Conservation (phyloP, 208 protist species). For the Endotrypanum monterogeii region DNA sequence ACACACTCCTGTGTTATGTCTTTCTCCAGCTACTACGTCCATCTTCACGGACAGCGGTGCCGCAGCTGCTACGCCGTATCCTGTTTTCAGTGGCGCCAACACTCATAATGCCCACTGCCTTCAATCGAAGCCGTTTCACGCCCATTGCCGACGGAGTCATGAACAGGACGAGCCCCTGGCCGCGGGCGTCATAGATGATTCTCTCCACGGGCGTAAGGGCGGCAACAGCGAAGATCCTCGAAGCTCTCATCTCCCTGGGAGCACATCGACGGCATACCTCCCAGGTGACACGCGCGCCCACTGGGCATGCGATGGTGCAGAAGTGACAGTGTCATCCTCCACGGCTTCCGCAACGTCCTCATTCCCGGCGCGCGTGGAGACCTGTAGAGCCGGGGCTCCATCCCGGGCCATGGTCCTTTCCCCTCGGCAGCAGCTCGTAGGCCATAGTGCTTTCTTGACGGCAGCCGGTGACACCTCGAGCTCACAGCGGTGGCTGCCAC, state of each 20-base stretch:
- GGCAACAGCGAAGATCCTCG: neutral
- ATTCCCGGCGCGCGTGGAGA: neutral
- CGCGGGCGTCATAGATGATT: neutral
- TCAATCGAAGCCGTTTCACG: neutral
- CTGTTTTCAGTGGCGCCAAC: neutral
- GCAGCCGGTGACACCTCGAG: neutral
- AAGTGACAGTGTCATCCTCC: slow-evolving; percentile 14
- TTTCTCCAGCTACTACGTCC: neutral
- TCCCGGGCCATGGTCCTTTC: neutral
- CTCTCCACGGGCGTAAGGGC: neutral
- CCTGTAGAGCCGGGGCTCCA: neutral
- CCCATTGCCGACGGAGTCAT: neutral
- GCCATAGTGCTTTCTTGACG: neutral
- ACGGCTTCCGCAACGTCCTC: neutral
- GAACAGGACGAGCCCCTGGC: neutral
- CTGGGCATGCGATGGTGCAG: slow-evolving; percentile 4
- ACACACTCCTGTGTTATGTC: neutral
- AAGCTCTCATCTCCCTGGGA: slow-evolving; percentile 26
- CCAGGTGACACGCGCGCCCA: neutral
- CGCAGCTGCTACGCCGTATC: neutral
- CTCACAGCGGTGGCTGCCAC: neutral
- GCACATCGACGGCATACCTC: slow-evolving; percentile 29
- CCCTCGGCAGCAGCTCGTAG: neutral
- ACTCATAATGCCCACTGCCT: neutral
- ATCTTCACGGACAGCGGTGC: neutral